These are phyloP conservation scores for Phallus indusiatus DNA, from an alignment of 768 basidiomycete genomes.

Conservation along the genomic window DNA sequence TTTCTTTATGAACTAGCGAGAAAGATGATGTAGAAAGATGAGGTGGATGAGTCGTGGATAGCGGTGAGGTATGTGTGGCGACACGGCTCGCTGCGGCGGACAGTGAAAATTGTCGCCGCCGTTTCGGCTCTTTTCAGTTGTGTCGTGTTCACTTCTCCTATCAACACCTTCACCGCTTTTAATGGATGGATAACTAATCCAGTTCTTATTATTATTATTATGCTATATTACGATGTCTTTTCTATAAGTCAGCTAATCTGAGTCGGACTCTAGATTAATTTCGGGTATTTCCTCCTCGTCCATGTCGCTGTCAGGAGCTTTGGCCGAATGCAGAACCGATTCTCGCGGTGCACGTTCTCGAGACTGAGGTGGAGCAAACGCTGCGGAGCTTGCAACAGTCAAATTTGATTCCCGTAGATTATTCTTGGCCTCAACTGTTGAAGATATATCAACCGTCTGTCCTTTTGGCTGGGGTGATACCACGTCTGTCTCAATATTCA, in stretches of 20 bases:
- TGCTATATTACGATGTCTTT: neutral
- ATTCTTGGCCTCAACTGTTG: neutral
- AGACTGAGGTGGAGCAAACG: neutral
- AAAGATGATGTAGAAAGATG: too few relatives aligned
- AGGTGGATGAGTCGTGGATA: too few relatives aligned
- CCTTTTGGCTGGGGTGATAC: neutral
- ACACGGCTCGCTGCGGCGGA: too few relatives aligned
- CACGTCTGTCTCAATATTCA: too few relatives aligned
- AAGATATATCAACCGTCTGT: neutral
- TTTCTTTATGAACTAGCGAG: too few relatives aligned
- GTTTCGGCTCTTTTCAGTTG: too few relatives aligned
- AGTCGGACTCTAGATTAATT: conserved; percentile 74
- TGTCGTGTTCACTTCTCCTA: too few relatives aligned
- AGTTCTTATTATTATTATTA: too few relatives aligned
- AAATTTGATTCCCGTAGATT: conserved; percentile 8
- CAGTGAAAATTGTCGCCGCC: too few relatives aligned
- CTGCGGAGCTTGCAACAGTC: neutral
- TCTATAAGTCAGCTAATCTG: conserved; percentile 33
- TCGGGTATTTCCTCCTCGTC: conserved; percentile 68
- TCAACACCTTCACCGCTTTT: too few relatives aligned
- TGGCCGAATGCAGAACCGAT: conserved; percentile 13
- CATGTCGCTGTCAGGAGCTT: conserved; percentile 34
- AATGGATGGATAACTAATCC: too few relatives aligned
- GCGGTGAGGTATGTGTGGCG: too few relatives aligned
- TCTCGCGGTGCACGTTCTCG: neutral